Evolutionary conservation across 192 early-diverging fungal genomes (phyloP).

Genomic region (Coemansia sp.): DNA sequence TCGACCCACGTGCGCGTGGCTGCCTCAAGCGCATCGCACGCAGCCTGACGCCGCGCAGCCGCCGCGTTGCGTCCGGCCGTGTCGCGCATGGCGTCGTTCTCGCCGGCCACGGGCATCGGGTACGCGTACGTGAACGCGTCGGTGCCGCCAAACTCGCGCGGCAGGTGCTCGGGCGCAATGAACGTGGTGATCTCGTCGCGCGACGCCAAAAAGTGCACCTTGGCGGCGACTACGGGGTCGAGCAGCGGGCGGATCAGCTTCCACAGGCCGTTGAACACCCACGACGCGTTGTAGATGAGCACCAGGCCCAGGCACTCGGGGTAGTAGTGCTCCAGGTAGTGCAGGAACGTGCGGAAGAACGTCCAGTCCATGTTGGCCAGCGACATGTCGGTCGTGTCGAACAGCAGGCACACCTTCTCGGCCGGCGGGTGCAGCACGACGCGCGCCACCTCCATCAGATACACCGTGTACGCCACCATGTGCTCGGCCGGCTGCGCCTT

Average conservation of each 20-base stretch:
- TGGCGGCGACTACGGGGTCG: conserved; percentile 86
- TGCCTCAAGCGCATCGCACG: conserved; percentile 48
- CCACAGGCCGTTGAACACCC: conserved; percentile 86
- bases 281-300: conserved; percentile 84
- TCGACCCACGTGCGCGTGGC: conserved; percentile 53
- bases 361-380: conserved; percentile 77
- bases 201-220: conserved; percentile 72
- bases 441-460: conserved; percentile 60
- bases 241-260: conserved; percentile 75
- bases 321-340: conserved; percentile 84
- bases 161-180: conserved; percentile 61
- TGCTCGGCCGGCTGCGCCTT: conserved; percentile 59
- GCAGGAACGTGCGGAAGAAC: conserved; percentile 73
- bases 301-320: conserved; percentile 82
- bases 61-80: conserved; percentile 31
- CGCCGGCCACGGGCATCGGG: conserved; percentile 36
- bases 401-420: conserved; percentile 68
- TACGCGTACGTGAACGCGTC: conserved; percentile 59
- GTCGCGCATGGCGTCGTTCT: conserved; percentile 56
- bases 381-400: conserved; percentile 77
- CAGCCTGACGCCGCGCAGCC: conserved; percentile 20
- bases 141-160: conserved; percentile 59
- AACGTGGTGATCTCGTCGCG: conserved; percentile 61
- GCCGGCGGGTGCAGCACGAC: conserved; percentile 54
- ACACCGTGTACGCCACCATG: conserved; percentile 62